A percentile compares a stretch with the other conserved stretches of the same genome.
Conservation (phyloP, 495 filamentous ascomycete genomes). For the Neurospora sp. region DNA sequence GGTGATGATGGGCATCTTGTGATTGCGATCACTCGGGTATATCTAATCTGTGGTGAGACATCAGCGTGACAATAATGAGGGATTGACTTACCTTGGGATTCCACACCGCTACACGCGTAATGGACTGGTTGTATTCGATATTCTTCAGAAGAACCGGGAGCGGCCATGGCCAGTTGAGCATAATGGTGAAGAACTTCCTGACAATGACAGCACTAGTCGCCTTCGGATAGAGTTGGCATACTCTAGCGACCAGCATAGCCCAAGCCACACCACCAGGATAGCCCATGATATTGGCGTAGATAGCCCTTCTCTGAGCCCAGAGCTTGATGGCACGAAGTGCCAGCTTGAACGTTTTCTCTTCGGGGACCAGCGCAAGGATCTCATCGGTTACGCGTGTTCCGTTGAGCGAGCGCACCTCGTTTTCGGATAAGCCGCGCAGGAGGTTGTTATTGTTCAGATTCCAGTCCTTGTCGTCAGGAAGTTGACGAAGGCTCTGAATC, state of each 20-base stretch:
- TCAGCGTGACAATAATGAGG: conserved; percentile 14
- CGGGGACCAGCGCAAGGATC: conserved; percentile 79
- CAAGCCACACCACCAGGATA: conserved; percentile 96
- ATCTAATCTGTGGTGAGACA: conserved; percentile 43
- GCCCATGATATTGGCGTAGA: conserved; percentile 91
- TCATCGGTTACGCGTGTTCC: conserved; percentile 89
- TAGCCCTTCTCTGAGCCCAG: conserved; percentile 87
- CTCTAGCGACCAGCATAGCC: conserved; percentile 91
- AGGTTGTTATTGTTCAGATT: conserved; percentile 73
- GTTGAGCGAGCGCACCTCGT: conserved; percentile 79
- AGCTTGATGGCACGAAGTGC: conserved; percentile 88
- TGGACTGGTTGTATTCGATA: conserved; percentile 73
- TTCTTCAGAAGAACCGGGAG: conserved; percentile 78
- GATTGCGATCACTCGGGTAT: conserved; percentile 68
- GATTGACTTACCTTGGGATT: conserved; percentile 65
- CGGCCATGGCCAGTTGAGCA: conserved; percentile 89
- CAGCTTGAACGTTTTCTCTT: conserved; percentile 76
- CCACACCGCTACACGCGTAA: conserved; percentile 67
- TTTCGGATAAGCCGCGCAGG: conserved; percentile 75
- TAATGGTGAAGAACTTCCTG: conserved; percentile 85
- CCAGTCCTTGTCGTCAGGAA: conserved; percentile 54
- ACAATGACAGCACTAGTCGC: conserved; percentile 79
- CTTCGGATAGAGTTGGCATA: conserved; percentile 95
- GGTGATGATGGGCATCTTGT: conserved; percentile 95
- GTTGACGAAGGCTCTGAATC: conserved; percentile 54